phyloP scores from a whole-genome alignment of 2,329 filamentous ascomycete genomes.

The Mycocentrospora acerina region DNA sequence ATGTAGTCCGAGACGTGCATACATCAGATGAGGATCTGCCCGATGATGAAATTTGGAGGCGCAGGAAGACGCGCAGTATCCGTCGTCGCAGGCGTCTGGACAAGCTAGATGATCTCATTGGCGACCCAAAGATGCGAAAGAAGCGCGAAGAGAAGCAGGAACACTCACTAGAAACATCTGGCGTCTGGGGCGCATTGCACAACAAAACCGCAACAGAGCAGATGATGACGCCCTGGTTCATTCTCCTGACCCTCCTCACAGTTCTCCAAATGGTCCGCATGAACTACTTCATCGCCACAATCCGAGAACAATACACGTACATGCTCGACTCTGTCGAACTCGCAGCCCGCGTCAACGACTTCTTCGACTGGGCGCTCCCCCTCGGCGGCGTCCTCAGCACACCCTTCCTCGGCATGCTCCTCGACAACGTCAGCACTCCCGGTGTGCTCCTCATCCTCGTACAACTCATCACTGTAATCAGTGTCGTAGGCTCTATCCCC shows the following conservation, averaged over 20 bases:
- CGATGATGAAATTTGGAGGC: conserved; percentile 51
- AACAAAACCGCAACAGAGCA: conserved; percentile 69
- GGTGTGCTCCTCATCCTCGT: conserved; percentile 72
- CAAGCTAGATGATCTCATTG: conserved; percentile 72
- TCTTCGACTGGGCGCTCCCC: conserved; percentile 82
- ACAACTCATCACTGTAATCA: conserved; percentile 68
- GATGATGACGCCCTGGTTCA: conserved; percentile 78
- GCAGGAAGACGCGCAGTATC: conserved; percentile 34
- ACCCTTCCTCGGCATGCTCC: conserved; percentile 77
- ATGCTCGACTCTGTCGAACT: conserved; percentile 63
- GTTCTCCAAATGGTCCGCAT: conserved; percentile 61
- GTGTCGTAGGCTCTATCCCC: conserved; percentile 71
- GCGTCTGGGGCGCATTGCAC: conserved; percentile 85
- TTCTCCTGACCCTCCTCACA: conserved; percentile 80
- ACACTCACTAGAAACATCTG: conserved; percentile 65
- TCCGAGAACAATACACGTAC: conserved; percentile 76
- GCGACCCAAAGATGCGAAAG: conserved; percentile 62
- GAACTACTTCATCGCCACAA: conserved; percentile 91
- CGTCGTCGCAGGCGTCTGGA: conserved; percentile 60
- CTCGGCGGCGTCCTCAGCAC: conserved; percentile 77
- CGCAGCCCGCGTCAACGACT: conserved; percentile 71
- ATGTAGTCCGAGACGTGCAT: conserved; percentile 48
- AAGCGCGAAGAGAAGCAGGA: conserved; percentile 64
- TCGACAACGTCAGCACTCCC: conserved; percentile 73
- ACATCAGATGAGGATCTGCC: conserved; percentile 56